Evolutionary conservation across 1,284 basidiomycete genomes (phyloP).

Genomic region (Apiotrichum siamense): DNA sequence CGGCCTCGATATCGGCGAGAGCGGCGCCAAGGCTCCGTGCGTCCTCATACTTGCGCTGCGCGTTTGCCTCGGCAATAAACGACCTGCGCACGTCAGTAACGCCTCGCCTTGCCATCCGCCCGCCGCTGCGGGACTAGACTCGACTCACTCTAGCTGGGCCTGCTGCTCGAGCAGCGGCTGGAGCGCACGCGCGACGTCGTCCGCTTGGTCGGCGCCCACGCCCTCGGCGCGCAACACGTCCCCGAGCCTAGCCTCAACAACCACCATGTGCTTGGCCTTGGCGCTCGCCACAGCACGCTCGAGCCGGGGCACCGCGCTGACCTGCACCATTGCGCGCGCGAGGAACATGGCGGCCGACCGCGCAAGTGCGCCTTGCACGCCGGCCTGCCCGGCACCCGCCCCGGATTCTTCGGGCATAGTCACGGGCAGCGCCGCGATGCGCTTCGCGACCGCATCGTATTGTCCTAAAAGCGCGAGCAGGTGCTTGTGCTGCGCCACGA

Average conservation of each 20-base stretch:
- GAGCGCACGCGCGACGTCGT: constrained; percentile 62
- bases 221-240: constrained; percentile 26
- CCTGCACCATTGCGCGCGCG: constrained; percentile 59
- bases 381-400: constrained; percentile 67
- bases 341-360: constrained; percentile 73
- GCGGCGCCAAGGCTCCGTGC: constrained; percentile 67
- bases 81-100: constrained; percentile 14
- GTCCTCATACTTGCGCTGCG: constrained; percentile 83
- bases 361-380: constrained; percentile 74
- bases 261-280: constrained; percentile 20
- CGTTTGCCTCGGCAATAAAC: constrained; percentile 64
- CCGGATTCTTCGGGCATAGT: too few species aligned
- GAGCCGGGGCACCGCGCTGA: constrained; percentile 57
- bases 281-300: constrained; percentile 41
- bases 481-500: constrained; percentile 65
- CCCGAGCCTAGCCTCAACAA: constrained; percentile 28
- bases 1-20: constrained; percentile 67
- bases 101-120: too few species aligned
- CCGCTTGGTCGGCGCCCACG: constrained; percentile 37
- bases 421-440: constrained; percentile 68
- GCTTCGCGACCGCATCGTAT: constrained; percentile 83
- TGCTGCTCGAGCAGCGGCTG: constrained; percentile 88
- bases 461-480: constrained; percentile 75
- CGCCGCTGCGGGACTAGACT: too few species aligned
- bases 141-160: constrained; percentile 65